Evolutionary conservation across 1,139 yeast species (phyloP), one percentile per base, ranked within the genome.

Genomic region (Yamadazyma atmosphaerica): DNA sequence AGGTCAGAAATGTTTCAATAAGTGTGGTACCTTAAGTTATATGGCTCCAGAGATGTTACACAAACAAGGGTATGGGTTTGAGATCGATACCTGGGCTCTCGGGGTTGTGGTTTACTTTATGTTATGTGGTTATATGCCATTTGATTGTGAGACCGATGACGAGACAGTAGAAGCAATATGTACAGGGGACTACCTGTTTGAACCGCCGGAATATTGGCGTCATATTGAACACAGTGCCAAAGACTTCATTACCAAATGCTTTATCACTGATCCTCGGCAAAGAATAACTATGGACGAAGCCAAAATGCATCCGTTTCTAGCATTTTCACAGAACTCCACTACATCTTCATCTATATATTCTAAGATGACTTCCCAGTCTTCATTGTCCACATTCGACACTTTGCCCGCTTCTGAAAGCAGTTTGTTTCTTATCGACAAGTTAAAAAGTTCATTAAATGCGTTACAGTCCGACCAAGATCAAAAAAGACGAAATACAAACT

Each of bases 51-150:
- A 83, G 53, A 76, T 81, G 45, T 46, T 68, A 24, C 67, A 75
- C 21, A 58, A 66, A 16, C 65, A 74, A 40, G 83, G 83, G 14
- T 85, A 84, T 50, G 76, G 77, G 16, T 71, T 65, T 46, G 72
- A 75, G 1, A 84, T 83, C 0, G 94, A 85, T 55, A 69, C 84
- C 25, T 85, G 94, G 94, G 85, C 92, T 0, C 65, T 84, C 18
- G 92, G 92, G 1, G 90, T 84, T 5, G 65, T 83, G 29, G 74
- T 83, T 1, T 85, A 84, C 55, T 83, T 84, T 51, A 72, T 83
- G 75, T 69, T 83, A 10, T 75, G 85, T 47, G 92, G 92, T 1
- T 84, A 83, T 53, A 79, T 85, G 60, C 94, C 94, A 0, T 85
- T 85, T 58, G 92, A 85, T 51, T 77, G 90, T 46, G 92, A 84